phyloP scores from a whole-genome alignment of 805 yeast genomes.

The Starmerella apis region DNA sequence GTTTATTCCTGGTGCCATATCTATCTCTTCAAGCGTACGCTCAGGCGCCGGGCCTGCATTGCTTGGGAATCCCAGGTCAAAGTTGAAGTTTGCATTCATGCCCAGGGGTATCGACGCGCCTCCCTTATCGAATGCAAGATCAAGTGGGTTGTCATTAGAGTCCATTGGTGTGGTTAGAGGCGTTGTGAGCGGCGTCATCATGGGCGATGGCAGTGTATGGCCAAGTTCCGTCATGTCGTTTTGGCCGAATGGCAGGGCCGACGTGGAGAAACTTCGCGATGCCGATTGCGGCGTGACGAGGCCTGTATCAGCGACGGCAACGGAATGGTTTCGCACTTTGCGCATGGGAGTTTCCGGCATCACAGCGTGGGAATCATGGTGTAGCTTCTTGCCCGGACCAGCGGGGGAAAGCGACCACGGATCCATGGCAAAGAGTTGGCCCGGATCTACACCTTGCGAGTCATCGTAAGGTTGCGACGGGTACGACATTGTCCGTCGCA shows the following conservation, averaged over 20 bases:
- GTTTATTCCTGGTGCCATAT: conserved; percentile 26
- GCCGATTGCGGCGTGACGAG: conserved; percentile 20
- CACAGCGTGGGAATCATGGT: background rate
- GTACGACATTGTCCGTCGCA: conserved; percentile 8
- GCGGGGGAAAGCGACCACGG: conserved; percentile 11
- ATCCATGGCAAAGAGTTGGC: conserved; percentile 7
- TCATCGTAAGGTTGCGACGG: conserved; percentile 6
- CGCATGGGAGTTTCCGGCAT: conserved; percentile 21
- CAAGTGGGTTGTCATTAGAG: conserved; percentile 14
- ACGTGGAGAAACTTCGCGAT: conserved; percentile 18
- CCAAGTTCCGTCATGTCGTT: background rate
- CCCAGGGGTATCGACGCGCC: conserved; percentile 5
- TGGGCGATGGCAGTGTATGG: conserved; percentile 5
- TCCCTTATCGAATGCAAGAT: conserved; percentile 1
- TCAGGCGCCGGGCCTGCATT: conserved; percentile 1
- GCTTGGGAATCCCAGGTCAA: conserved; percentile 1
- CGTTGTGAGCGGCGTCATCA: conserved; percentile 20
- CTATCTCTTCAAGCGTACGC: conserved; percentile 13
- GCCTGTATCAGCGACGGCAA: conserved; percentile 7
- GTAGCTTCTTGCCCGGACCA: conserved; percentile 9
- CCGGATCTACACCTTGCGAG: conserved; percentile 10
- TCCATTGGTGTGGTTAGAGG: conserved; percentile 21
- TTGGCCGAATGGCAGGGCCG: conserved; percentile 15
- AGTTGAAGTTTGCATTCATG: conserved; percentile 3
- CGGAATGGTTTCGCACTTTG: conserved; percentile 13